Base-by-base conservation (phyloP, 257 asterid genomes). In the Solanum sitiens region DNA sequence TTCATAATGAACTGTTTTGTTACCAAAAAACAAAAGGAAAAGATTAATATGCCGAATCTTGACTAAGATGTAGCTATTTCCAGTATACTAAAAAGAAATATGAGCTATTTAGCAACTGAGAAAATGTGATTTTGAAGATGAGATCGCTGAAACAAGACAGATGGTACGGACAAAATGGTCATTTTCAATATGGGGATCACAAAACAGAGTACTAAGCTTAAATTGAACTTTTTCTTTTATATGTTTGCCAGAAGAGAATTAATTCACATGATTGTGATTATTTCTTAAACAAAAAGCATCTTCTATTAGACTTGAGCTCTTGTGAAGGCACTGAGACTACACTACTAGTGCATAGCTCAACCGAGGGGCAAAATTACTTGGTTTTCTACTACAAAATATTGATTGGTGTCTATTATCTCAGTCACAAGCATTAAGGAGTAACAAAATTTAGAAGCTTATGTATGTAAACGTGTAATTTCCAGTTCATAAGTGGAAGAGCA, bases 1-100 rank as follows among this genome's bases (percentile, higher is more conserved):
- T 91, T 97, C 99, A 88, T 97, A 97, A 86, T 97, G 98, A 90
- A 97, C 99, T 97, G 95, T 86, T 53, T 33, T 21, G 79, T 50
- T 35, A 74, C 67, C 70, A 23, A 82, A 82, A 82, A 50, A 82
- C 13, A n/a, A 42, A 76, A 50, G 70, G 45, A 82, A 47, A 30
- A 50, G 13, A 32, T 82, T 20, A 50, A 82, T 30, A 53, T 47
- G 25, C 18, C 0, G 42, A 79, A 45, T 82, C 45, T 82, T 23
- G 14, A 30, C 71, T 67, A 82, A 27, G 9, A 8, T 50, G 70
- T 20, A 82, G 32, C 14, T 50, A 50, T 82, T 45, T 20, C 32
- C 42, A 53, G 12, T 30, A 82, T 11, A 5, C 30, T 82, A 50
- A 82, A 20, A 33, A 30, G 68, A 47, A 80, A 18, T 30, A 80